Evolutionary conservation across 148 eudicot species (phyloP).

Genomic region (Nepenthes mirabilis): DNA sequence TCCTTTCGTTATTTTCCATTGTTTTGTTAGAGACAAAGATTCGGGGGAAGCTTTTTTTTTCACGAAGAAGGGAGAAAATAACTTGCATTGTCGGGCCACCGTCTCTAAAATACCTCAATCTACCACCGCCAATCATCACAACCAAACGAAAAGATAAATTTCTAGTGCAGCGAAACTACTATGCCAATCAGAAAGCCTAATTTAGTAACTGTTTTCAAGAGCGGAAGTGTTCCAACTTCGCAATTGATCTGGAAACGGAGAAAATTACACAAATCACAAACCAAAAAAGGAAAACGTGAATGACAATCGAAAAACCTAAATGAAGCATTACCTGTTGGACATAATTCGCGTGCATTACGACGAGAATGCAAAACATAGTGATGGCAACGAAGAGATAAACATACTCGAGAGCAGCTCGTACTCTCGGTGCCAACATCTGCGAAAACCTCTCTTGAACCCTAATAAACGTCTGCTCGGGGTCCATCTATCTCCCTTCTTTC

Average conservation of each 20-base stretch:
- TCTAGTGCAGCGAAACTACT: no score
- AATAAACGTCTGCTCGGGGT: constrained; percentile 90
- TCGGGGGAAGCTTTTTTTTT: no score
- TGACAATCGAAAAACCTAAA: neutral
- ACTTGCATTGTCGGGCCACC: no score
- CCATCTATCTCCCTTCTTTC: constrained; percentile 26
- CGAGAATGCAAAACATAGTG: constrained; percentile 74
- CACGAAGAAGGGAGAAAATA: no score
- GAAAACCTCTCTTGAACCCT: constrained; percentile 94
- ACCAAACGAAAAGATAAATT: no score
- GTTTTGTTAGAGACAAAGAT: no score
- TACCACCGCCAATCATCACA: no score
- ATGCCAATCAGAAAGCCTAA: no score
- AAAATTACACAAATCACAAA: neutral
- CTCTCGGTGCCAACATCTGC: constrained; percentile 55
- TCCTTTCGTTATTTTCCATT: no score
- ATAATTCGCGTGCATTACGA: constrained; percentile 96
- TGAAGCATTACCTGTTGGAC: constrained; percentile 65
- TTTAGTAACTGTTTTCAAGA: no score
- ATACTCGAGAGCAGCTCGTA: constrained; percentile 64
- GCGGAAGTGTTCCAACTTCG: no score
- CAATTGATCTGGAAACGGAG: neutral
- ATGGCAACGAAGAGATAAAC: constrained; percentile 58
- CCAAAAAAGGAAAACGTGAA: neutral
- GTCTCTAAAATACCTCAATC: no score